These are phyloP conservation scores for Carex cristatella DNA, from an alignment of 176 grass and related monocot genomes.

Conservation along the genomic window DNA sequence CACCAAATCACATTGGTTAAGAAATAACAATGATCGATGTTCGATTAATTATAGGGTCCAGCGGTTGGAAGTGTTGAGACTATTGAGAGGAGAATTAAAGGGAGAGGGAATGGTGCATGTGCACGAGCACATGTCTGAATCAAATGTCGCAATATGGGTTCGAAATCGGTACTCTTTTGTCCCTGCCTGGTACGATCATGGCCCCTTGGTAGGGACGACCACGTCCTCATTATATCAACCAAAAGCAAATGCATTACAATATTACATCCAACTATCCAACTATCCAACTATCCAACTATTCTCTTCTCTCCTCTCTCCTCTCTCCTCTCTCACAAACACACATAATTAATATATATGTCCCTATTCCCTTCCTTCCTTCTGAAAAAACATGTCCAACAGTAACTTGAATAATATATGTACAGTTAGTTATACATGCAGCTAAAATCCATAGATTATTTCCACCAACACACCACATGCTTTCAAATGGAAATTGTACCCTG, in stretches of 20 bases:
- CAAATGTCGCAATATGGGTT: conserved; percentile 20
- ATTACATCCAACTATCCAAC: background rate
- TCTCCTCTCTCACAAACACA: background rate
- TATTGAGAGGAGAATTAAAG: background rate
- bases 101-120: conserved; percentile 12
- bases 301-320: background rate
- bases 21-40: no score
- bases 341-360: background rate
- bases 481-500: no score
- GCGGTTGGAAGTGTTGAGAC: background rate
- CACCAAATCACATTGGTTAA: background rate
- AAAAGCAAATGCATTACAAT: background rate
- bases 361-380: background rate
- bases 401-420: background rate
- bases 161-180: conserved; percentile 23
- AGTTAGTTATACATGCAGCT: no score
- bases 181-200: conserved; percentile 8
- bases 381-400: background rate
- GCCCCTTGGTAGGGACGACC: background rate
- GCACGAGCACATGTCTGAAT: conserved; percentile 29
- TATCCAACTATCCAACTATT: background rate
- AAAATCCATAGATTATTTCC: no score
- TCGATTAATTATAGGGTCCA: background rate
- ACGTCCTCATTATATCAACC: background rate
- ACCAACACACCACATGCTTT: no score